phyloP scores from a whole-genome alignment of 2,329 filamentous ascomycete genomes.

The Verticillium tricorpus region DNA sequence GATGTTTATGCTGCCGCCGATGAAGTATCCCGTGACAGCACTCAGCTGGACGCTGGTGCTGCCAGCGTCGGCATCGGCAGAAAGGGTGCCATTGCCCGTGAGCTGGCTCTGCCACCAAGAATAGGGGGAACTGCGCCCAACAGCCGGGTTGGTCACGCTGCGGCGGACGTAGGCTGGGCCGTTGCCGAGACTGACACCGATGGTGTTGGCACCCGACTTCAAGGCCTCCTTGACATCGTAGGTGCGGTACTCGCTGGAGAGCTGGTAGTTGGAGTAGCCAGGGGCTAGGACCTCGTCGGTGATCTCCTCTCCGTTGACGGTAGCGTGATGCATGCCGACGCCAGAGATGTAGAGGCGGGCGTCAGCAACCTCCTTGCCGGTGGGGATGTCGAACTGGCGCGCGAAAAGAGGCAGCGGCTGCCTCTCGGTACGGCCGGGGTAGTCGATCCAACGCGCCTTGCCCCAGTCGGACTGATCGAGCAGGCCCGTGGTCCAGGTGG shows the following conservation, averaged over 20 bases:
- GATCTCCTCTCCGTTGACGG: constrained; percentile 6
- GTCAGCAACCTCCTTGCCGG: not conserved
- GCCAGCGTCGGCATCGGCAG: not conserved
- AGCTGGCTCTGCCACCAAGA: constrained; percentile 9
- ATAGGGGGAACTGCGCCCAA: constrained; percentile 5
- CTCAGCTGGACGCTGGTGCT: not conserved
- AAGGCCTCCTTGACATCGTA: constrained; percentile 3
- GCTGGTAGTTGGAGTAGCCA: constrained; percentile 8
- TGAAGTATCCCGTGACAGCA: not conserved
- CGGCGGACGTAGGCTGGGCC: constrained; percentile 6
- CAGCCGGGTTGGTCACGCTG: constrained; percentile 4
- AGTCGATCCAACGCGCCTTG: constrained; percentile 3
- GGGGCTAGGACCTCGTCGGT: constrained; percentile 8
- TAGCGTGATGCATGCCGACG: constrained; percentile 6
- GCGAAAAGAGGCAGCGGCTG: constrained; percentile 3
- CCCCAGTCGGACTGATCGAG: constrained; percentile 6
- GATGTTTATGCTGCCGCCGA: constrained; percentile 6
- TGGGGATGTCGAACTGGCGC: constrained; percentile 1
- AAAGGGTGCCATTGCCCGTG: constrained; percentile 4
- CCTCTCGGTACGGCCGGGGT: constrained; percentile 2
- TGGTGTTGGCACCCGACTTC: not conserved
- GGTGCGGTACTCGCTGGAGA: constrained; percentile 7
- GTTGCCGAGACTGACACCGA: constrained; percentile 6
- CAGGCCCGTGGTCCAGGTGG: constrained; percentile 6
- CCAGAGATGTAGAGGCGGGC: constrained; percentile 4